Conservation (phyloP, 208 protist genomes). For the Acanthamoeba healyi region DNA sequence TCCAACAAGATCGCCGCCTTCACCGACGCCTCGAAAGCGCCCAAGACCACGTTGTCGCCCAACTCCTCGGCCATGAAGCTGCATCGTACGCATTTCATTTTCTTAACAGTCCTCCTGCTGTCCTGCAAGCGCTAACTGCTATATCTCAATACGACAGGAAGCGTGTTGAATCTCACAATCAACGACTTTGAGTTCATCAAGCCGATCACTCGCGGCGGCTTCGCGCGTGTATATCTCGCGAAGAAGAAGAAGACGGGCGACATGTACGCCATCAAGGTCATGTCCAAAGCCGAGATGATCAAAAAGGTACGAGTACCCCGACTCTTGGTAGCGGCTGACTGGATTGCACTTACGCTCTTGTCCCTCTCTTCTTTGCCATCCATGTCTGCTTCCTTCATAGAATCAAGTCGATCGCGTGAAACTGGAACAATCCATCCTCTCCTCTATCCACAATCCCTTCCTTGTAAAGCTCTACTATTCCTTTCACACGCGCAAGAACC, state of each 20-base stretch:
- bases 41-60: background rate
- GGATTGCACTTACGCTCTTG: no score
- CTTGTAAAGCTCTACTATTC: slow-evolving; percentile 96
- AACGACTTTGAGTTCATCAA: slow-evolving; percentile 90
- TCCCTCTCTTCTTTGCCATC: no score
- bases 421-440: slow-evolving; percentile 86
- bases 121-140: slow-evolving; percentile 65
- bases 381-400: no score
- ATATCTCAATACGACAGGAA: background rate
- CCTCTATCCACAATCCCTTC: slow-evolving; percentile 84
- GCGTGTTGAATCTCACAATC: slow-evolving; percentile 56
- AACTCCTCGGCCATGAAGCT: slow-evolving; percentile 6
- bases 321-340: background rate
- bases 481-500: slow-evolving; percentile 95
- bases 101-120: background rate
- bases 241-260: slow-evolving; percentile 86
- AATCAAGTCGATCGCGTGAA: slow-evolving; percentile 89
- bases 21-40: background rate
- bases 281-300: slow-evolving; percentile 88
- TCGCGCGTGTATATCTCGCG: slow-evolving; percentile 87
- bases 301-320: no score
- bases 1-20: slow-evolving; percentile 7
- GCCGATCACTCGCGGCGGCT: slow-evolving; percentile 88
- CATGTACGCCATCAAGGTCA: slow-evolving; percentile 91
- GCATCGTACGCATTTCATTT: slow-evolving; percentile 13